Conservation (phyloP, 129 eudicot genomes). For the Lactuca sativa region DNA sequence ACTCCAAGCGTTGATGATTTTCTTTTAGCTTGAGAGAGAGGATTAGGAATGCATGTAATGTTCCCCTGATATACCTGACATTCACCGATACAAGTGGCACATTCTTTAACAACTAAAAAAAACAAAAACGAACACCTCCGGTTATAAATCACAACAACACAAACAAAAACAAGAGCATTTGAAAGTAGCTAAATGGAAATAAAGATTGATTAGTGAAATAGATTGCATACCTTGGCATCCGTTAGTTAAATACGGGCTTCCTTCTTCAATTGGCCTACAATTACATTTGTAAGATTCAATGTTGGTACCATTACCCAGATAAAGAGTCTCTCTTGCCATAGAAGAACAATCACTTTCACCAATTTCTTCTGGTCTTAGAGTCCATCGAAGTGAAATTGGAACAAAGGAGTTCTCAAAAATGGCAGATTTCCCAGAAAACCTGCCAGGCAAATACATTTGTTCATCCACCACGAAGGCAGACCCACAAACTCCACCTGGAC, state of each 20-base stretch:
- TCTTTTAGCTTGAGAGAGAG: not conserved
- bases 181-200: not conserved
- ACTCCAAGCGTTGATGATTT: slow-evolving; percentile 21
- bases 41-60: slow-evolving; percentile 4
- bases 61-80: not conserved
- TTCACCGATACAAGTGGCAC: not conserved
- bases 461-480: slow-evolving; percentile 28
- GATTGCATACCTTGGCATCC: slow-evolving; percentile 30
- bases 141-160: not conserved
- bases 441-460: not conserved
- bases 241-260: slow-evolving; percentile 23
- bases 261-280: slow-evolving; percentile 12
- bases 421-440: not conserved
- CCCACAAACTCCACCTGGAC: not conserved
- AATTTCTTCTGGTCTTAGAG: not conserved
- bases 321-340: not conserved
- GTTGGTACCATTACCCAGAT: slow-evolving; percentile 5
- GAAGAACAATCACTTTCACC: not conserved
- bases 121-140: not conserved
- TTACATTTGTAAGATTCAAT: slow-evolving; percentile 3
- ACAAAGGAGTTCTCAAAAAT: slow-evolving; percentile 1
- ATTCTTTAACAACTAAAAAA: slow-evolving; percentile 19
- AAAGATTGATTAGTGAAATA: not conserved
- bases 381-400: slow-evolving; percentile 25
- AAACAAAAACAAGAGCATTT: not conserved